Conservation (phyloP, 2,329 filamentous ascomycete genomes). For the Hypoxylon sp. region DNA sequence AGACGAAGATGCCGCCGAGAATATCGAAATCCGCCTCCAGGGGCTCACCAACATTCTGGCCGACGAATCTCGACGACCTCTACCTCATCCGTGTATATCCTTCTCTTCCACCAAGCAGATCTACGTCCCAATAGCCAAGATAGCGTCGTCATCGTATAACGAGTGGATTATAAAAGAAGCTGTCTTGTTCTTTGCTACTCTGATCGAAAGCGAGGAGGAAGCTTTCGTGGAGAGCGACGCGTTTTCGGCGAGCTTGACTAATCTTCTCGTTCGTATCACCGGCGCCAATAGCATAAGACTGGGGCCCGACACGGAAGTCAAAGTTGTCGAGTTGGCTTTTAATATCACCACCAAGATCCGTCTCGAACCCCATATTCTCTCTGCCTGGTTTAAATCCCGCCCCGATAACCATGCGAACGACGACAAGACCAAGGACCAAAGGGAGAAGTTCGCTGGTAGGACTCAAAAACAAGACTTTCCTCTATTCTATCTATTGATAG, state of each 20-base stretch:
- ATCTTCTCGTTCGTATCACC: constrained; percentile 81
- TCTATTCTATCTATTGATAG: constrained; percentile 92
- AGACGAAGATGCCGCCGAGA: constrained; percentile 69
- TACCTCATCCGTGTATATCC: constrained; percentile 89
- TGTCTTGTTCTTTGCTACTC: constrained; percentile 85
- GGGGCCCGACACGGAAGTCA: constrained; percentile 82
- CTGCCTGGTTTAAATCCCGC: constrained; percentile 86
- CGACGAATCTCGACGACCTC: constrained; percentile 87
- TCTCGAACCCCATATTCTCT: constrained; percentile 83
- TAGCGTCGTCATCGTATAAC: constrained; percentile 84
- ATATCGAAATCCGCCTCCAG: constrained; percentile 68
- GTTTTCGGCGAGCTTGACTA: constrained; percentile 88
- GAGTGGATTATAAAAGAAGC: constrained; percentile 86
- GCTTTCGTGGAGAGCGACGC: constrained; percentile 86
- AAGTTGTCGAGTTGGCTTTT: constrained; percentile 92
- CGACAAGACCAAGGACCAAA: constrained; percentile 56
- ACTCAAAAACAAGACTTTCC: constrained; percentile 94
- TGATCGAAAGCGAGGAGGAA: constrained; percentile 97
- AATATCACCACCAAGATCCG: constrained; percentile 97
- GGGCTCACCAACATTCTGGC: constrained; percentile 77
- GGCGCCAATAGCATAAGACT: constrained; percentile 77
- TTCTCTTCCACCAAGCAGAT: constrained; percentile 88
- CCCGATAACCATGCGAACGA: constrained; percentile 43
- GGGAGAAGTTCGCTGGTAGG: constrained; percentile 79
- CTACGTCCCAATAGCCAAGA: constrained; percentile 88